Conservation (phyloP, 345 rosid species). For the Theobroma cacao region DNA sequence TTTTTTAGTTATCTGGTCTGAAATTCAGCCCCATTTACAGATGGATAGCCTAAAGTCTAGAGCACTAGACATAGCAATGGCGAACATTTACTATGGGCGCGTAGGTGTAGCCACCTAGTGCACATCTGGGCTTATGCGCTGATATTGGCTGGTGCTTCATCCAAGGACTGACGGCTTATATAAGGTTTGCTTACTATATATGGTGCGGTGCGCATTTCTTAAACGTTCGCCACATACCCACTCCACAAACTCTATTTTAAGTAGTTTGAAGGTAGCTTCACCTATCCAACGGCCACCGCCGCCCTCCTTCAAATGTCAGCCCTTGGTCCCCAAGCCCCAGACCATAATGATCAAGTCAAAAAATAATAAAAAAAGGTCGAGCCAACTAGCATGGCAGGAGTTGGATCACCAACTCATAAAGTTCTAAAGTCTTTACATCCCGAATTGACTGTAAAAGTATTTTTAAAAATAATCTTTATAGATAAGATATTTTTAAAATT, state of each 20-base stretch:
- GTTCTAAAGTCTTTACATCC: background rate
- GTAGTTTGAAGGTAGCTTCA: conserved; percentile 3
- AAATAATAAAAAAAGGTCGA: no score
- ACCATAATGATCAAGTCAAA: background rate
- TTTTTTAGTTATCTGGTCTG: no score
- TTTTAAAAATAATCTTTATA: no score
- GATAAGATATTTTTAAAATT: no score
- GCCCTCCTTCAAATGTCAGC: conserved; percentile 6
- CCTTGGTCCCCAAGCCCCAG: background rate
- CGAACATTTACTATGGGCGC: no score
- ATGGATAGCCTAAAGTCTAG: no score
- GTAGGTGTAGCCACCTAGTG: background rate
- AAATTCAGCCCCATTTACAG: no score
- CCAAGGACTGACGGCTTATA: background rate
- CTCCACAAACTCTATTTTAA: background rate
- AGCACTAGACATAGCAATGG: no score
- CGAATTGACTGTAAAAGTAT: no score
- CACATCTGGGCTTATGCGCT: background rate
- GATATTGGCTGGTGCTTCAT: no score
- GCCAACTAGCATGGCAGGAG: background rate
- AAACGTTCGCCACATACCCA: background rate
- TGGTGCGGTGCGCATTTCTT: background rate
- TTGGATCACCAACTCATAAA: conserved; percentile 6
- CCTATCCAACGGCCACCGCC: conserved; percentile 4
- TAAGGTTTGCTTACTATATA: background rate